These are phyloP conservation scores for Vitis vinifera DNA, from an alignment of 164 flowering plant species.

Conservation along the genomic window DNA sequence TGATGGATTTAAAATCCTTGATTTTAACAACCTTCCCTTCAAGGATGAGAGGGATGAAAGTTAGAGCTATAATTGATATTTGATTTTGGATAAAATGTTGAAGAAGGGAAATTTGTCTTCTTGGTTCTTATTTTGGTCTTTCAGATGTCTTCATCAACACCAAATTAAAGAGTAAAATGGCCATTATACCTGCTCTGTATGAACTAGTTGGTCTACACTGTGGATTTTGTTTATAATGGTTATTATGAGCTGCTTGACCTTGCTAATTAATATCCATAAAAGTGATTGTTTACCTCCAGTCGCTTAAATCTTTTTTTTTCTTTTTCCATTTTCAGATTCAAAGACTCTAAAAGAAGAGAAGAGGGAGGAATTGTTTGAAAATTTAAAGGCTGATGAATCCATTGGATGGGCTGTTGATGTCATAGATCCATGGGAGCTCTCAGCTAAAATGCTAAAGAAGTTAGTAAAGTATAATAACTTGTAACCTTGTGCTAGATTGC, in stretches of 20 bases:
- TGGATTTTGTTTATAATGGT: neutral
- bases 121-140: neutral
- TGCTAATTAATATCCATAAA: neutral
- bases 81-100: neutral
- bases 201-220: too few relatives aligned
- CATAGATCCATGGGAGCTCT: slow-evolving; percentile 90
- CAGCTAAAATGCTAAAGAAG: slow-evolving; percentile 93
- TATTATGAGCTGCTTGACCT: neutral
- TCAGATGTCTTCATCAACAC: neutral
- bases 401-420: slow-evolving; percentile 95
- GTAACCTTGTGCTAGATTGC: neutral
- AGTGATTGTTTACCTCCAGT: too few relatives aligned
- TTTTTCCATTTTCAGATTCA: slow-evolving; percentile 54
- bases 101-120: neutral
- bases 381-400: slow-evolving; percentile 61
- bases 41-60: too few relatives aligned
- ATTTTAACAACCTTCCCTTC: too few relatives aligned
- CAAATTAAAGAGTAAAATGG: neutral
- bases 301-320: neutral
- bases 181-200: neutral
- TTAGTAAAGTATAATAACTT: slow-evolving; percentile 17
- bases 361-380: slow-evolving; percentile 89
- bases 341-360: slow-evolving; percentile 93
- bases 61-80: neutral
- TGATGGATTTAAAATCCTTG: too few relatives aligned